Evolutionary conservation across 2,329 filamentous ascomycete genomes (phyloP), one percentile per base, ranked within the genome.

Genomic region (Aspergillus calidoustus): DNA sequence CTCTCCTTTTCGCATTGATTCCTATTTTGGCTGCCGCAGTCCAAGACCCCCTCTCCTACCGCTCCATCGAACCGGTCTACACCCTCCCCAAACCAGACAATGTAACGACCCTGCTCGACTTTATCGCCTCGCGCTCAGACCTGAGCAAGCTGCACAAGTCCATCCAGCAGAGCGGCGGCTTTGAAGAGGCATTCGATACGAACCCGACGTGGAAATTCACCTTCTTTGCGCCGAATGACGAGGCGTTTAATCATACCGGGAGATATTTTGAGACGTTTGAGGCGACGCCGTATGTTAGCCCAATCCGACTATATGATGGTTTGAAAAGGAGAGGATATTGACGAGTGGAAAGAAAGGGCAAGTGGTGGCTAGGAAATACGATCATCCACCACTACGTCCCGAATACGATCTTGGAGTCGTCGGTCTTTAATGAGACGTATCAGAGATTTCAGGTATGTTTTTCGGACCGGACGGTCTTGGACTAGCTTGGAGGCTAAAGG

Each of bases 191-290:
- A 6, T 74, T 76, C 53, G 60, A 68, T 51, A 74, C 71, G 2
- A 53, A 57, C 8, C 62, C 70, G 1, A 65, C 61, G 1, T 75
- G 69, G 69, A 65, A 69, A 19, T 76, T 69, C 49, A 74, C 70
- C 25, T 74, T 75, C 59, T 75, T 75, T 50, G 73, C 71, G 2
- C 71, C 71, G 3, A 72, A 68, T 2, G 68, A 75, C 41, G 64
- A 66, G 3, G 72, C 72, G 9, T 75, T 76, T 51, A 34, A 55
- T 4, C 64, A 72, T 31, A 74, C 71, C 0, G 69, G 71, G 1
- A 43, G 67, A 38, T 74, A 74, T 57, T 73, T 54, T 9, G 15
- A 41, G 11, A 44, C 48, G 1, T 61, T 61, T 7, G 28, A 38
- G 13, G n/a, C 25, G 0, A 61, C 49, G 1, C 59, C 59, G 59